Conservation (phyloP, 495 filamentous ascomycete species). For the Daldinia decipiens region DNA sequence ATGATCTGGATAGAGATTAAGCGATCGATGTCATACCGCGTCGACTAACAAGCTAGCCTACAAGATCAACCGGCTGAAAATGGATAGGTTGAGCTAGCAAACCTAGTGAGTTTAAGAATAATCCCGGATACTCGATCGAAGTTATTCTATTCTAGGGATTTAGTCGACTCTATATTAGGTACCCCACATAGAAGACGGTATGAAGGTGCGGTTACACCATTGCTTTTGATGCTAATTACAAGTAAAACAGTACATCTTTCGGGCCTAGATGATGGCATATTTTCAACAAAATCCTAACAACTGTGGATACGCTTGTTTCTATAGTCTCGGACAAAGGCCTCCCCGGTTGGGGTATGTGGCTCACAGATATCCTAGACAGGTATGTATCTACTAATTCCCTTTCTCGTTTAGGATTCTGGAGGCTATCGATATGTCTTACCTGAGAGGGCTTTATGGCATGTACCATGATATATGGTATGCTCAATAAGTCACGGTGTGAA, state of each 20-base stretch:
- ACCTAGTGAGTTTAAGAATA: slow-evolving; percentile 11
- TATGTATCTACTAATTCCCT: slow-evolving; percentile 29
- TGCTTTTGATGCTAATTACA: slow-evolving; percentile 35
- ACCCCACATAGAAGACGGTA: slow-evolving; percentile 18
- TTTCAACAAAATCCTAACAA: slow-evolving; percentile 18
- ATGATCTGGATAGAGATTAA: slow-evolving; percentile 2
- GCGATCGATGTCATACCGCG: slow-evolving; percentile 33
- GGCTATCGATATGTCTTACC: slow-evolving; percentile 38
- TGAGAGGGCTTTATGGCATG: slow-evolving; percentile 1
- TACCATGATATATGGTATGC: slow-evolving; percentile 10
- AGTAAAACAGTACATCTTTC: slow-evolving; percentile 19
- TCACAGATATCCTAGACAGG: slow-evolving; percentile 17
- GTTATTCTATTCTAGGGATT: slow-evolving; percentile 17
- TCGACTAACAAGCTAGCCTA: slow-evolving; percentile 21
- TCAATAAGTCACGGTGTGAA: slow-evolving; percentile 29
- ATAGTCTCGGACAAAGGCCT: slow-evolving; percentile 33
- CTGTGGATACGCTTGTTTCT: slow-evolving; percentile 24
- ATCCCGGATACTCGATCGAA: slow-evolving; percentile 21
- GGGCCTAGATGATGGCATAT: slow-evolving; percentile 31
- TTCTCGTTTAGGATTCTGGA: slow-evolving; percentile 23
- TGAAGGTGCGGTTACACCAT: slow-evolving; percentile 26
- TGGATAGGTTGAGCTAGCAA: background rate
- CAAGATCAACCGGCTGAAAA: slow-evolving; percentile 13
- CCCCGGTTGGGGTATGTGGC: slow-evolving; percentile 23
- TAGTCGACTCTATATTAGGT: slow-evolving; percentile 27